A percentile compares a stretch with the other conserved stretches of the same genome.
phyloP scores from a whole-genome alignment of 148 eudicot genomes.

The Fagopyrum homotropicum region DNA sequence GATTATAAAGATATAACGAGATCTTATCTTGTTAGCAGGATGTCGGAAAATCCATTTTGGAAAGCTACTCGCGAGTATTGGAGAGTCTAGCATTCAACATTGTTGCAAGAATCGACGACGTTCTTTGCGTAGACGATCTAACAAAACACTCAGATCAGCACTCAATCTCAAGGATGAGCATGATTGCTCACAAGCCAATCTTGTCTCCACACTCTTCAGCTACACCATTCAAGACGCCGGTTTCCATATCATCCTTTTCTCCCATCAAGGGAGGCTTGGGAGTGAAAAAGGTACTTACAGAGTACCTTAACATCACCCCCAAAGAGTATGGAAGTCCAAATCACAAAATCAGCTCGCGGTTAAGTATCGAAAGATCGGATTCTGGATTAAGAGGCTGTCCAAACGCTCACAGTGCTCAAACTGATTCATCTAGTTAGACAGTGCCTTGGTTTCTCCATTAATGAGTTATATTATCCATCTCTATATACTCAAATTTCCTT shows the following conservation, averaged over 20 bases:
- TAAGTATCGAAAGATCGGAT: background rate
- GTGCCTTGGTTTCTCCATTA: too few relatives aligned
- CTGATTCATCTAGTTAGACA: background rate
- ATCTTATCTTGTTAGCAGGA: constrained; percentile 25
- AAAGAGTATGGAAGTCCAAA: background rate
- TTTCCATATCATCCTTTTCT: constrained; percentile 42
- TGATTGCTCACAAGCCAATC: constrained; percentile 35
- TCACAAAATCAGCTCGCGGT: background rate
- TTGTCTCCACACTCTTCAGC: constrained; percentile 26
- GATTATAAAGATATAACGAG: background rate
- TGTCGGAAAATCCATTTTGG: constrained; percentile 57
- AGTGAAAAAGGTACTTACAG: constrained; percentile 64
- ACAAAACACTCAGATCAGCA: constrained; percentile 39
- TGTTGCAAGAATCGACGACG: constrained; percentile 55
- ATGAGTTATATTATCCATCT: too few relatives aligned
- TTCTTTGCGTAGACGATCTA: constrained; percentile 46
- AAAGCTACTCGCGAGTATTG: constrained; percentile 64
- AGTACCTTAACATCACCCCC: constrained; percentile 34
- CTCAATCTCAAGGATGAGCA: constrained; percentile 33
- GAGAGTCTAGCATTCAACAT: constrained; percentile 64
- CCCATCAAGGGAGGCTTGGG: constrained; percentile 50
- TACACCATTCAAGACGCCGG: constrained; percentile 53
- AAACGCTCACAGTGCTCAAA: background rate
- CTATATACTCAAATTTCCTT: too few relatives aligned
- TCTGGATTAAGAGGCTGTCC: background rate